Base-by-base conservation (phyloP, 805 yeast species). In the Priceomyces melissophilus region DNA sequence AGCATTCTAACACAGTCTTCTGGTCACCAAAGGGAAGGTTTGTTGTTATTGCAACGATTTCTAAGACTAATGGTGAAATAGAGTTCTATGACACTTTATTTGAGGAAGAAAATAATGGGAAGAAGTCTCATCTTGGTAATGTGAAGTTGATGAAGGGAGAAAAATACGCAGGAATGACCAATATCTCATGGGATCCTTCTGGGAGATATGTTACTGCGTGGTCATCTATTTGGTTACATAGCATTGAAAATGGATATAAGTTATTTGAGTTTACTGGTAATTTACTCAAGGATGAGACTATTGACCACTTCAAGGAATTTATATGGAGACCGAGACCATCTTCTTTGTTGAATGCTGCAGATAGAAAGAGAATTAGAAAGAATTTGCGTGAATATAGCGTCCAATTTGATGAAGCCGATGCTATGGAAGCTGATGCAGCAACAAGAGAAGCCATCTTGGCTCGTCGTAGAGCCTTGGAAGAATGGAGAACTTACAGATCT, bases 311-410 rank as follows among this genome's bases (percentile, higher is more conserved):
- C 78, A 86, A 82, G 68, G 90, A 86, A 47, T 87, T 91, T 57
- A 73, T 79, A 47, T 93, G 99, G 99, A 86, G 99, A 75, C 98
- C 98, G 57, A 83, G 99, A 71, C 99, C 99, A 38, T 79, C 78
- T 13, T 75, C 89, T 2, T 65, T 82, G 49, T 78, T 93, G 59
- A 72, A 82, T 46, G 80, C 82, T 54, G 84, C 80, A 50, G 95
- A 87, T 63, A 80, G 80, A 73, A 87, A 88, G 84, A 84, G 83
- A 76, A 88, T 93, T 48, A 79, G 87, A 73, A 86, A 87, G 84
- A 84, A 84, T 71, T 70, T 91, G 72, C 80, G 83, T 61, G 91
- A 87, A 67, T 87, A 85, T 76, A 75, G 89, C 54, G 93, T 93
- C 32, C 89, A 87, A 67, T 93, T 90, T 70, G 98, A 91, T 53